Conservation (phyloP, 495 filamentous ascomycete species). For the Thermochaetoides thermophila region DNA sequence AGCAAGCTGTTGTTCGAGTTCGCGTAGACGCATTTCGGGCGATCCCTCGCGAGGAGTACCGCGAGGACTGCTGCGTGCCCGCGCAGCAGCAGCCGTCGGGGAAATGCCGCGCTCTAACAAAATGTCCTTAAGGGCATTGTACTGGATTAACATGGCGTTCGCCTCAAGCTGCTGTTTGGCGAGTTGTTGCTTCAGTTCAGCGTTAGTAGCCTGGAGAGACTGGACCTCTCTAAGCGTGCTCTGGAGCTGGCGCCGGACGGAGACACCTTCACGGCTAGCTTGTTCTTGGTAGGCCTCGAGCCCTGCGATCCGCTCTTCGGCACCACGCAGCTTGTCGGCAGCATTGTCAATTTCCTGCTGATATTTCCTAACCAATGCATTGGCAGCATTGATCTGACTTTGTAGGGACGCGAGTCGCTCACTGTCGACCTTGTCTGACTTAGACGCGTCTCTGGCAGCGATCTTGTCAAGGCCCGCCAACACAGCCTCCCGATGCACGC, state of each 20-base stretch:
- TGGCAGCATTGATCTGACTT: constrained; percentile 62
- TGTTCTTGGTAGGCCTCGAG: constrained; percentile 96
- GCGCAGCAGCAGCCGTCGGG: constrained; percentile 39
- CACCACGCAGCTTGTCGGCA: constrained; percentile 74
- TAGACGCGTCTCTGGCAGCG: constrained; percentile 33
- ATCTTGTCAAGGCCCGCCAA: constrained; percentile 69
- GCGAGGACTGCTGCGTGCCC: constrained; percentile 28
- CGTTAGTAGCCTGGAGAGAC: constrained; percentile 55
- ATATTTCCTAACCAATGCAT: constrained; percentile 67
- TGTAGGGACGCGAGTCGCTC: constrained; percentile 69
- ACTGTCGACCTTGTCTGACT: constrained; percentile 41
- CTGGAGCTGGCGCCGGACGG: constrained; percentile 79
- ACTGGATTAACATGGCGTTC: constrained; percentile 79
- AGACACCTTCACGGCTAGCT: constrained; percentile 78
- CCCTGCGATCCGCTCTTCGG: constrained; percentile 90
- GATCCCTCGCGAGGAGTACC: constrained; percentile 54
- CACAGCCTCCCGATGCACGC: constrained; percentile 71
- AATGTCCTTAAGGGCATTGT: constrained; percentile 82
- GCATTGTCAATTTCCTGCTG: constrained; percentile 81
- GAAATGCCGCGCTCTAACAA: constrained; percentile 74
- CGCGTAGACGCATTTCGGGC: constrained; percentile 69
- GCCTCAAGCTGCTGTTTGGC: constrained; percentile 75
- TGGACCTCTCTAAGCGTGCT: constrained; percentile 66
- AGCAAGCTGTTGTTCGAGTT: constrained; percentile 82
- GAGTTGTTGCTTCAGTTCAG: constrained; percentile 63